Base-by-base conservation (phyloP, 1,284 basidiomycete genomes). In the Mycosarcoma maydis region DNA sequence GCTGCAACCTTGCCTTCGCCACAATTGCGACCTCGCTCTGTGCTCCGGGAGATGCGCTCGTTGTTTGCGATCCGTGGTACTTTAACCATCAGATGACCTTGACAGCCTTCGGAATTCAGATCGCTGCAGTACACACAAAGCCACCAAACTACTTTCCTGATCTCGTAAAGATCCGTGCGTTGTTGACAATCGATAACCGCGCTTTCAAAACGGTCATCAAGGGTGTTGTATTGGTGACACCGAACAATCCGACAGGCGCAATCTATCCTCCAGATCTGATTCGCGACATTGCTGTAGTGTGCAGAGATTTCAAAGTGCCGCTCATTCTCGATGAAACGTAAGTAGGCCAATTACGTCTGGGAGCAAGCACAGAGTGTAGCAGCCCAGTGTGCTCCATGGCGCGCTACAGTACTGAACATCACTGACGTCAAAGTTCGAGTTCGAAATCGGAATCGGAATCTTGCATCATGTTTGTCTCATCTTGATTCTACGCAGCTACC, bases 11-110 rank as follows among this genome's bases (percentile, higher is more conserved):
- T 80, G 89, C 90, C 2, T 91, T 91, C 72, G 85, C 88, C 13
- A 86, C 89, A 0, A 82, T 85, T 0, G 84, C 88, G 8, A 87
- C 88, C 85, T 85, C 86, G 14, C 80, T 95, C 6, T 90, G 89
- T 17, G 87, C 87, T 61, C 84, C 87, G 3, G 90, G 89, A 0
- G 89, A 91, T 59, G 89, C 90, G 66, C 84, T 92, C 36, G 88
- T 95, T 44, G 81, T 94, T 14, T 91, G 92, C 6, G 85, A 89
- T 0, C 92, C 92, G 10, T 90, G 90, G 72, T 72, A 72, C 46
- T 72, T 72, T 24, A 73, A 72, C 38, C 65, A 73, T 49, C 42
- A 59, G 24, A 93, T 92, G 91, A 87, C 86, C 1, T 83, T 94
- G 66, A 42, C 68, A 2, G 61, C 75, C 3, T 59, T 75, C 16